phyloP scores from a whole-genome alignment of 345 rosid genomes.

The Brassica carinata region DNA sequence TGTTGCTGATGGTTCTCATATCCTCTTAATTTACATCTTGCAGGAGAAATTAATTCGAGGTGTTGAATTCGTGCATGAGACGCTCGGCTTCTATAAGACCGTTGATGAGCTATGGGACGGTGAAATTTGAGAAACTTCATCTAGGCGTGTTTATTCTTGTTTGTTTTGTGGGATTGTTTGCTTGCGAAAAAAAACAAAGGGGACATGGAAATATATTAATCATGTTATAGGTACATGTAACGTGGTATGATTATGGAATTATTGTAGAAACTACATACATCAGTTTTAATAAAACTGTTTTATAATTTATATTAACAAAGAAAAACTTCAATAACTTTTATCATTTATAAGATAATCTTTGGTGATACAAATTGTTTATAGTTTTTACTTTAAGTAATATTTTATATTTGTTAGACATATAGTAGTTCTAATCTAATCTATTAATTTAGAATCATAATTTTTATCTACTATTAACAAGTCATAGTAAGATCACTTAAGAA shows the following conservation, averaged over 20 bases:
- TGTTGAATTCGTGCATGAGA: slow-evolving; percentile 37
- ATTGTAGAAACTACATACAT: not conserved
- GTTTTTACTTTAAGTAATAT: not conserved
- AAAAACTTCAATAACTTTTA: too few species aligned
- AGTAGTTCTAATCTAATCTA: not conserved
- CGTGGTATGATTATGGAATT: not conserved
- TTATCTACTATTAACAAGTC: too few species aligned
- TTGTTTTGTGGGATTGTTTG: not conserved
- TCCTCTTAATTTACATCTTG: slow-evolving; percentile 8
- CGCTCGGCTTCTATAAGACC: slow-evolving; percentile 47
- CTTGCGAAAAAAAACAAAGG: not conserved
- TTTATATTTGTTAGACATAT: not conserved
- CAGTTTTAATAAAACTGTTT: too few species aligned
- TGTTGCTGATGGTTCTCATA: not conserved
- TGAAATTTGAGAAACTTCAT: slow-evolving; percentile 36
- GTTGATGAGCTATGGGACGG: slow-evolving; percentile 57
- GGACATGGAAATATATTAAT: not conserved
- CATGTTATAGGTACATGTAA: not conserved
- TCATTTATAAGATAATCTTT: not conserved
- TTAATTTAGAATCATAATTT: too few species aligned
- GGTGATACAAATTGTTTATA: not conserved
- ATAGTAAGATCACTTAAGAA: too few species aligned
- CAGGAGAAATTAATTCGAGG: slow-evolving; percentile 52
- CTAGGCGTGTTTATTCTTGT: not conserved
- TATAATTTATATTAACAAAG: too few species aligned